phyloP scores from a whole-genome alignment of 345 rosid genomes.

The Linum tenue region DNA sequence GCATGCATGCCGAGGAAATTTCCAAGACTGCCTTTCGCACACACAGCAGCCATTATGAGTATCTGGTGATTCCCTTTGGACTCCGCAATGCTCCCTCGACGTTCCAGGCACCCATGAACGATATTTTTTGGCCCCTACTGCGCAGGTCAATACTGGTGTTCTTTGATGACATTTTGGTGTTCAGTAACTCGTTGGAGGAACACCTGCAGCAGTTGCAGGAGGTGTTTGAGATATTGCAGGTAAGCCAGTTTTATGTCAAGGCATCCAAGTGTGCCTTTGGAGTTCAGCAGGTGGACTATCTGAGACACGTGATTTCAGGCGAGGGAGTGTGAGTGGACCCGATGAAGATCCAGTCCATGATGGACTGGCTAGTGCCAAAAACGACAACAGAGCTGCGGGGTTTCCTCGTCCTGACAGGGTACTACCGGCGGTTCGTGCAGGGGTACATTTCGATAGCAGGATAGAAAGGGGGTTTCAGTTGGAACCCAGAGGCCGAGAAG shows the following conservation, averaged over 20 bases:
- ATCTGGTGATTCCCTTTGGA: neutral
- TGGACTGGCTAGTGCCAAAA: neutral
- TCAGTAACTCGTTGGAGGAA: neutral
- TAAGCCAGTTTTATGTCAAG: neutral
- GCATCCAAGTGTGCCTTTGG: neutral
- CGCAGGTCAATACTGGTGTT: neutral
- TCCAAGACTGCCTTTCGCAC: neutral
- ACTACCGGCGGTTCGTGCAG: neutral
- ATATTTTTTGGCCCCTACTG: neutral
- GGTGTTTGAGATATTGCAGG: neutral
- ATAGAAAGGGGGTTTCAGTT: neutral
- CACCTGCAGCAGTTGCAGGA: neutral
- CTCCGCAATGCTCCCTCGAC: neutral
- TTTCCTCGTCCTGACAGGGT: neutral
- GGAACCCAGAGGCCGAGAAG: neutral
- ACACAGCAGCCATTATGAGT: neutral
- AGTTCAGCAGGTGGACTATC: neutral
- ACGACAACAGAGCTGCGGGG: neutral
- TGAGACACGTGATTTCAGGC: neutral
- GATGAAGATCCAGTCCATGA: neutral
- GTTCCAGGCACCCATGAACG: neutral
- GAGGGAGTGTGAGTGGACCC: neutral
- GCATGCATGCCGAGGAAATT: neutral
- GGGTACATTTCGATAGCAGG: neutral
- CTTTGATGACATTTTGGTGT: neutral